A percentile compares a stretch with the other conserved stretches of the same genome.
Conservation (phyloP, 352 stramenopile species). For the Pythium apleroticum region DNA sequence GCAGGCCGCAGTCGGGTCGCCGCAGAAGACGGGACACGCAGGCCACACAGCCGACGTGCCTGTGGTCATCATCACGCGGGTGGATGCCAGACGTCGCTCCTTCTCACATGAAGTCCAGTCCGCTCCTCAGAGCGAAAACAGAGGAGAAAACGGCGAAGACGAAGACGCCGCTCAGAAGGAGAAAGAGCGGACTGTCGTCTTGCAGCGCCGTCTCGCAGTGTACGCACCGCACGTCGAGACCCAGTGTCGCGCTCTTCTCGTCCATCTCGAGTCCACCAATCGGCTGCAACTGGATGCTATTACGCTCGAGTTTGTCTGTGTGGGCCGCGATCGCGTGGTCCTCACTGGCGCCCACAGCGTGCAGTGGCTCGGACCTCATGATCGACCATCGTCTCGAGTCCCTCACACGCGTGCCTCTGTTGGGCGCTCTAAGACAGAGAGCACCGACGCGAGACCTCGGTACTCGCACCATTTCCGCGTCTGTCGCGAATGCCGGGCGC, state of each 20-base stretch:
- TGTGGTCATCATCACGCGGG: conserved; percentile 3
- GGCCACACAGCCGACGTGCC: background rate
- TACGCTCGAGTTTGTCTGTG: conserved; percentile 10
- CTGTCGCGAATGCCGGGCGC: conserved; percentile 31
- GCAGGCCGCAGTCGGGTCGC: conserved; percentile 15
- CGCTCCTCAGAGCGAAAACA: background rate
- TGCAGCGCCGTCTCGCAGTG: too few relatives aligned
- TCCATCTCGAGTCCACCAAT: background rate
- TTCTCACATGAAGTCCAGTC: background rate
- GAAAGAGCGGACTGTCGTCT: background rate
- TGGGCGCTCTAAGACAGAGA: background rate
- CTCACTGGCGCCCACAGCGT: conserved; percentile 2
- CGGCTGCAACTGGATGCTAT: background rate
- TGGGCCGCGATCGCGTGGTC: background rate
- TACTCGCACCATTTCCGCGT: conserved; percentile 7
- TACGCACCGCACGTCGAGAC: background rate
- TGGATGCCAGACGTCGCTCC: background rate
- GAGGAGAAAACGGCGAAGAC: background rate
- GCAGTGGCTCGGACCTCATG: background rate
- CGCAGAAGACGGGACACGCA: background rate
- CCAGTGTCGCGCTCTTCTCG: conserved; percentile 3
- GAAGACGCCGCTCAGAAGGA: too few relatives aligned
- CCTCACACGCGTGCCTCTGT: background rate
- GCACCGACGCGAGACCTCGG: background rate
- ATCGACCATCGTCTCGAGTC: background rate